Evolutionary conservation across 2,329 filamentous ascomycete species (phyloP).

Genomic region (Scedosporium aurantiacum): DNA sequence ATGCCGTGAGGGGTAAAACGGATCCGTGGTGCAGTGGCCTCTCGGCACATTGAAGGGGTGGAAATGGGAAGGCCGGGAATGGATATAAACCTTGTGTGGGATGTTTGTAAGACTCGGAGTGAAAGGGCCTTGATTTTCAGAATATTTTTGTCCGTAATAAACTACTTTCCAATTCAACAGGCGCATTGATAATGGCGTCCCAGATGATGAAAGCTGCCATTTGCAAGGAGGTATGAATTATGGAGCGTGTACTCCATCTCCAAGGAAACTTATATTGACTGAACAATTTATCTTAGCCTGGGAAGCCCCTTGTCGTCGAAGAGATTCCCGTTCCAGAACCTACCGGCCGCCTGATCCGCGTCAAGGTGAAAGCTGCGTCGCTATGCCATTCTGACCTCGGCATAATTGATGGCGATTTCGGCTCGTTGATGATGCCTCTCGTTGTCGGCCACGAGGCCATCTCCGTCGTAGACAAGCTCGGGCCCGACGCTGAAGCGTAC

Average conservation of each 20-base stretch:
- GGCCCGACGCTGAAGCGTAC: conserved; percentile 71
- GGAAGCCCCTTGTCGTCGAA: conserved; percentile 18
- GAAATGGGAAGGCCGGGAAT: background rate
- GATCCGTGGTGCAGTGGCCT: background rate
- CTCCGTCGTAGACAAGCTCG: conserved; percentile 44
- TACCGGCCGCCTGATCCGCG: conserved; percentile 2
- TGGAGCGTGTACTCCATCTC: background rate
- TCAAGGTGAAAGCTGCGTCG: background rate
- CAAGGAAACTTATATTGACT: background rate
- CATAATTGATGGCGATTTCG: conserved; percentile 26
- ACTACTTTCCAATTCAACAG: background rate
- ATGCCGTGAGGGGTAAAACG: background rate
- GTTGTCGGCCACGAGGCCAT: conserved; percentile 17
- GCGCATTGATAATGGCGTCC: background rate
- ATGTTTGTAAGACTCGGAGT: background rate
- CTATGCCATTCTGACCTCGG: conserved; percentile 4
- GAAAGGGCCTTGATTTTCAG: background rate
- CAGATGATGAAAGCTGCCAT: conserved; percentile 3
- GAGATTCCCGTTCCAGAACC: conserved; percentile 43
- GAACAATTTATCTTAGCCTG: background rate
- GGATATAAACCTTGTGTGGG: background rate
- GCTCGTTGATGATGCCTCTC: conserved; percentile 33
- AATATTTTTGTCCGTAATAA: background rate
- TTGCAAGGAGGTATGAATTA: conserved; percentile 4
- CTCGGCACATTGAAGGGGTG: background rate